Conservation (phyloP, 163 green algal genomes). For the Volvox carteri region DNA sequence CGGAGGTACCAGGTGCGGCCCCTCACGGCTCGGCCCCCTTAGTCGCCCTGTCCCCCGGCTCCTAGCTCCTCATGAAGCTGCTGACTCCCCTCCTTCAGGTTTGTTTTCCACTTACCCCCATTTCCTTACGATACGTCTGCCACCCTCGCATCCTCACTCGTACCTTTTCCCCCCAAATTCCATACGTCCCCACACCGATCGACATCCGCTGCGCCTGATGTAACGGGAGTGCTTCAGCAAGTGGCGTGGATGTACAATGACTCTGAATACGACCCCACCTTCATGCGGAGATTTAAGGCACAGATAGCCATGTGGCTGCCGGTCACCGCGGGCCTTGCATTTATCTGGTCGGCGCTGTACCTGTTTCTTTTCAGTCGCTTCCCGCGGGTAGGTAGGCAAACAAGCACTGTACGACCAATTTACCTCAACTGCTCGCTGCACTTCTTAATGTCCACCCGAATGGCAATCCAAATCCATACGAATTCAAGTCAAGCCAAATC, state of each 20-base stretch:
- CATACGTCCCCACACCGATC: no score
- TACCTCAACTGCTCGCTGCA: no score
- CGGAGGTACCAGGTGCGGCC: slow-evolving; percentile 2
- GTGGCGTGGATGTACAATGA: slow-evolving; percentile 26
- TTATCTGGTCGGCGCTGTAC: background rate
- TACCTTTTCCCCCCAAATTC: background rate
- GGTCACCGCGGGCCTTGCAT: background rate
- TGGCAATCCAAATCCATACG: no score
- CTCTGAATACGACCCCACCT: background rate
- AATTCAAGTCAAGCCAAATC: no score
- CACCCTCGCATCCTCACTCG: background rate
- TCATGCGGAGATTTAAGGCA: slow-evolving; percentile 4
- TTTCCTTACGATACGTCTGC: no score
- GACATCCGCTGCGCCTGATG: no score
- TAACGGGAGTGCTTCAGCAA: no score
- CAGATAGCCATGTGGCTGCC: background rate
- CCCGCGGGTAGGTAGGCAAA: background rate
- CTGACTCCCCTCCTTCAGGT: no score
- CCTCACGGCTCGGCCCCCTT: no score
- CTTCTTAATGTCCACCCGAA: no score
- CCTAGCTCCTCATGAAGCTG: background rate
- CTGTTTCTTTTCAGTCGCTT: slow-evolving; percentile 7
- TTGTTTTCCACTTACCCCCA: no score
- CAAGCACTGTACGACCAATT: no score
- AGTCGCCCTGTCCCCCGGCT: background rate